A percentile compares a stretch with the other conserved stretches of the same genome.
These are phyloP conservation scores for Lactifluus pinguis DNA, from an alignment of 768 basidiomycete species.

Conservation along the genomic window DNA sequence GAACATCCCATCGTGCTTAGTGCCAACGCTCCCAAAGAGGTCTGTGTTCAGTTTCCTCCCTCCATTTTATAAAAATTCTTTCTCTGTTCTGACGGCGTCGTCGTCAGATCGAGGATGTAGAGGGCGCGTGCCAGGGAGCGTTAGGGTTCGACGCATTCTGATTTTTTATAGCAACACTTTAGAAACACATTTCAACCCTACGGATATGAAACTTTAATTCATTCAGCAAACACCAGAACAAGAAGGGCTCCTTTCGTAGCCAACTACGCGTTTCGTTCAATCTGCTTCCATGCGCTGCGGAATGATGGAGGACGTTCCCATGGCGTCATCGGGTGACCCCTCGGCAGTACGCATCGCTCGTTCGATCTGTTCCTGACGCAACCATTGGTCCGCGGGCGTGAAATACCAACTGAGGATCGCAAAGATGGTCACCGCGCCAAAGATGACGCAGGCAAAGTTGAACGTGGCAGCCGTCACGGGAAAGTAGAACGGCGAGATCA, in stretches of 20 bases:
- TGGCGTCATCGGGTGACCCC: background rate
- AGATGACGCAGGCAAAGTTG: conserved; percentile 80
- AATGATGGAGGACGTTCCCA: background rate
- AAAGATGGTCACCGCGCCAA: conserved; percentile 69
- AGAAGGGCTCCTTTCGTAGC: background rate
- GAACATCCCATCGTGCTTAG: conserved; percentile 55
- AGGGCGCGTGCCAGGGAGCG: conserved; percentile 69
- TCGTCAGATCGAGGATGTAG: conserved; percentile 56
- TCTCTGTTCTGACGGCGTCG: background rate
- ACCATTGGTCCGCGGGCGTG: conserved; percentile 73
- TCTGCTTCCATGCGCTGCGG: background rate
- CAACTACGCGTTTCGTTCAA: background rate
- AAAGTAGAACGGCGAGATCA: conserved; percentile 83
- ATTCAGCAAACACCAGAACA: background rate
- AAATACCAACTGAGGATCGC: conserved; percentile 72
- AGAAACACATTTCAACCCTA: too few relatives aligned
- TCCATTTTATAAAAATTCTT: background rate
- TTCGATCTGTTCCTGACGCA: conserved; percentile 52
- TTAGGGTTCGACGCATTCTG: conserved; percentile 52
- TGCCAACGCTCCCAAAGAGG: conserved; percentile 77
- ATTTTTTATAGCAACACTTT: background rate
- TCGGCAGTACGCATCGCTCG: conserved; percentile 34
- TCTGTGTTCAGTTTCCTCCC: conserved; percentile 20
- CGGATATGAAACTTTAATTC: background rate
- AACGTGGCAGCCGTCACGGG: conserved; percentile 68